A percentile compares a stretch with the other conserved stretches of the same genome.
Conservation (phyloP, 2,329 filamentous ascomycete species). For the Balansia obtecta region DNA sequence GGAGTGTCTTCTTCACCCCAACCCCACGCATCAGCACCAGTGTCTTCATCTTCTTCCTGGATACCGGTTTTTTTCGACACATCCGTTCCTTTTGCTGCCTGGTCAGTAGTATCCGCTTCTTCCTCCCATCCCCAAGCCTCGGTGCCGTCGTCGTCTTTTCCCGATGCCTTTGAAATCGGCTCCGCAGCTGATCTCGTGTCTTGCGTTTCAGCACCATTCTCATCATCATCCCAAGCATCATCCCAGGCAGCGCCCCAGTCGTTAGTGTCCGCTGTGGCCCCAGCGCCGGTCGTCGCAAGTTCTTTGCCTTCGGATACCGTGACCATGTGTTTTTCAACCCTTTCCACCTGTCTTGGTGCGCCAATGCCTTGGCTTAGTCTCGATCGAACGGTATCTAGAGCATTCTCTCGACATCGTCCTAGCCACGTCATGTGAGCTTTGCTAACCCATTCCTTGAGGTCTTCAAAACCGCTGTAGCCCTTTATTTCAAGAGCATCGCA, state of each 20-base stretch:
- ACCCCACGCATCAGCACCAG: conserved; percentile 61
- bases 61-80: neutral
- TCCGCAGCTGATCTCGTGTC: conserved; percentile 9
- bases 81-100: conserved; percentile 9
- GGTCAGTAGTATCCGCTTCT: conserved; percentile 28
- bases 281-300: conserved; percentile 41
- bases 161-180: conserved; percentile 8
- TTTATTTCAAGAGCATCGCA: conserved; percentile 48
- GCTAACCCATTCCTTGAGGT: conserved; percentile 68
- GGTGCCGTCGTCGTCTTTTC: conserved; percentile 29
- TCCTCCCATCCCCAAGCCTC: conserved; percentile 84
- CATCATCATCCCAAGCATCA: conserved; percentile 65
- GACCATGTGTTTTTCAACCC: conserved; percentile 72
- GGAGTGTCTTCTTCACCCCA: conserved; percentile 60
- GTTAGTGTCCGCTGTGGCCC: conserved; percentile 30
- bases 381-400: conserved; percentile 61
- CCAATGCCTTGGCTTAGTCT: conserved; percentile 57
- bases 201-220: conserved; percentile 25
- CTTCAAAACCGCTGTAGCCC: conserved; percentile 48
- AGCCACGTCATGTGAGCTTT: conserved; percentile 78
- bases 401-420: conserved; percentile 65
- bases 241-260: conserved; percentile 74
- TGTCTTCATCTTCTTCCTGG: conserved; percentile 24
- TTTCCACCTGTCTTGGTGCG: conserved; percentile 59
- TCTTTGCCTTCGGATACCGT: conserved; percentile 54